Percentiles rank a stretch among this genome's conserved stretches.
These are phyloP conservation scores for Petunia secreta DNA, from an alignment of 257 asterid genomes.

Conservation along the genomic window DNA sequence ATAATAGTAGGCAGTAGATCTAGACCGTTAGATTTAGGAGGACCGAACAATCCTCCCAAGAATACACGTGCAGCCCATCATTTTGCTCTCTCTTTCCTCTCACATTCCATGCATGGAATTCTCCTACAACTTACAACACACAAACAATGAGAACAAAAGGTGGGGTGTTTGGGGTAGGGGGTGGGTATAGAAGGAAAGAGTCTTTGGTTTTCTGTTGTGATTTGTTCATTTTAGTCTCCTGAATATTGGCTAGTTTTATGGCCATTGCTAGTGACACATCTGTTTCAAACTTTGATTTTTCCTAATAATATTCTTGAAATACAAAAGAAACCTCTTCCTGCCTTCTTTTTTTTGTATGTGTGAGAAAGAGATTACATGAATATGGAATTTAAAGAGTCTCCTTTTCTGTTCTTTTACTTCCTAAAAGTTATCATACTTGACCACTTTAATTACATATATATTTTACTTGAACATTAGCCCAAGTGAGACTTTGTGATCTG, in stretches of 20 bases:
- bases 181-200: slow-evolving; percentile 15
- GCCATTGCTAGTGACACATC: not conserved
- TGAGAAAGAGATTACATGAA: not conserved
- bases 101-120: slow-evolving; percentile 38
- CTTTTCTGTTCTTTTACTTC: slow-evolving; percentile 17
- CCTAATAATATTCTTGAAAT: slow-evolving; percentile 13
- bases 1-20: slow-evolving; percentile 14
- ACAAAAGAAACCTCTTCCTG: not conserved
- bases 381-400: slow-evolving; percentile 24
- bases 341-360: not conserved
- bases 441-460: slow-evolving; percentile 2
- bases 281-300: not conserved
- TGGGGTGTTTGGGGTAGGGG: not conserved
- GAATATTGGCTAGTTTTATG: slow-evolving; percentile 23
- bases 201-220: slow-evolving; percentile 32
- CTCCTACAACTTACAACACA: slow-evolving; percentile 31
- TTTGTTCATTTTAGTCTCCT: slow-evolving; percentile 15
- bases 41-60: slow-evolving; percentile 15
- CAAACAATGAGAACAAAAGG: not conserved
- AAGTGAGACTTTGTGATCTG: not conserved
- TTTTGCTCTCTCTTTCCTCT: not conserved
- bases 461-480: not conserved
- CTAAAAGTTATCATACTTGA: not conserved
- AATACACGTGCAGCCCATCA: slow-evolving; percentile 25
- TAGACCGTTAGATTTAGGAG: slow-evolving; percentile 28